phyloP scores from a whole-genome alignment of 345 rosid genomes.

The Hibiscus syriacus region DNA sequence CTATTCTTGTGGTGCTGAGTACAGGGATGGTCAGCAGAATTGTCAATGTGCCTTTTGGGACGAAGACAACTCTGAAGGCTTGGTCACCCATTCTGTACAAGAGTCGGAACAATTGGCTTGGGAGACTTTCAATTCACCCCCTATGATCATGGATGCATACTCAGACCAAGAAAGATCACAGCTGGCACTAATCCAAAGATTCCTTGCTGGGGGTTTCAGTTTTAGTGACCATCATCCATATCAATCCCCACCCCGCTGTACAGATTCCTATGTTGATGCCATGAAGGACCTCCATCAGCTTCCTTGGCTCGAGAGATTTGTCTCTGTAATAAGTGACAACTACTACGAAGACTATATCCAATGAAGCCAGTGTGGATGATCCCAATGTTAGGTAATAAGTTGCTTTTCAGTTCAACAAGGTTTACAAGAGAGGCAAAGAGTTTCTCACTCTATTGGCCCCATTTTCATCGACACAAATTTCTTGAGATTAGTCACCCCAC shows the following conservation, averaged over 20 bases:
- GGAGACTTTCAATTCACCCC: constrained; percentile 84
- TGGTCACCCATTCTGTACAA: constrained; percentile 46
- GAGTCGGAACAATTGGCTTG: constrained; percentile 96
- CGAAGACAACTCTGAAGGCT: constrained; percentile 60
- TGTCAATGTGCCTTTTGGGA: constrained; percentile 95
- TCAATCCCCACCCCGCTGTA: constrained; percentile 88
- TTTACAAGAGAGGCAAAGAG: constrained; percentile 25
- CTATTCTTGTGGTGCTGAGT: constrained; percentile 88
- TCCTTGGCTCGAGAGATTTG: constrained; percentile 99
- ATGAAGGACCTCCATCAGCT: constrained; percentile 95
- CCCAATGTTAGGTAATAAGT: constrained; percentile 15
- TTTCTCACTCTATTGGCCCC: constrained; percentile 40
- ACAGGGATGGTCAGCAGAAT: constrained; percentile 61
- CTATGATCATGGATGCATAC: constrained; percentile 81
- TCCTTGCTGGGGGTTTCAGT: constrained; percentile 92
- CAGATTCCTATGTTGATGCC: constrained; percentile 79
- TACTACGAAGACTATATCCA: constrained; percentile 74
- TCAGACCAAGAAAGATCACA: constrained; percentile 96
- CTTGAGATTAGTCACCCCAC: background rate
- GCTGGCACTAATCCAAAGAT: constrained; percentile 79
- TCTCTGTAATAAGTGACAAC: constrained; percentile 90
- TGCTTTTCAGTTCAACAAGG: constrained; percentile 7
- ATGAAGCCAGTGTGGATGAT: constrained; percentile 27
- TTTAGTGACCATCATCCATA: constrained; percentile 75
- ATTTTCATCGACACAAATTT: constrained; percentile 6